Evolutionary conservation across 2,329 filamentous ascomycete species (phyloP).

Genomic region (Fusarium palustre): DNA sequence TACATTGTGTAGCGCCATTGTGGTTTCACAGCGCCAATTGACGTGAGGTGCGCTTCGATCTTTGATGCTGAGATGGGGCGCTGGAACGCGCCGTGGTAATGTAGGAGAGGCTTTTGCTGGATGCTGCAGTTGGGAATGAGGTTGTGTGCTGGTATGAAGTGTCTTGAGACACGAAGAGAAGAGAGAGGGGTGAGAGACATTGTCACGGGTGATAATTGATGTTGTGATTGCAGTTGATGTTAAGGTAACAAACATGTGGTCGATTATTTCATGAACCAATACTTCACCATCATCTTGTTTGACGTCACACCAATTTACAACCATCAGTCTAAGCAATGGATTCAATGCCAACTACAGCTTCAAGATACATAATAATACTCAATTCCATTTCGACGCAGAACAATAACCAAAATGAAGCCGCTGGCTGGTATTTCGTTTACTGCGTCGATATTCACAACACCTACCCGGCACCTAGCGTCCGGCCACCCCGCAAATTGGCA

Average conservation of each 20-base stretch:
- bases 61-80: constrained; percentile 56
- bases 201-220: accelerated
- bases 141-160: constrained; percentile 68
- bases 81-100: constrained; percentile 72
- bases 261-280: neutral
- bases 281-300: neutral
- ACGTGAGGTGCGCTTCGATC: constrained; percentile 67
- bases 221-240: neutral
- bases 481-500: neutral
- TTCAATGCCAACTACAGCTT: no score
- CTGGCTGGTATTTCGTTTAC: no score
- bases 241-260: no score
- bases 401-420: neutral
- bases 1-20: constrained; percentile 80
- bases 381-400: neutral
- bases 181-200: constrained; percentile 50
- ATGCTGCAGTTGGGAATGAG: constrained; percentile 74
- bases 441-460: no score
- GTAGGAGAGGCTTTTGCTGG: constrained; percentile 71
- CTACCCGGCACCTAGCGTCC: neutral
- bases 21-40: constrained; percentile 66
- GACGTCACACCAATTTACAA: constrained; percentile 1
- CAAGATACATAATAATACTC: neutral
- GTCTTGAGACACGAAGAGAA: constrained; percentile 66
- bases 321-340: no score